Evolutionary conservation across 768 basidiomycete genomes (phyloP).

Genomic region (Strobilomyces confusus): DNA sequence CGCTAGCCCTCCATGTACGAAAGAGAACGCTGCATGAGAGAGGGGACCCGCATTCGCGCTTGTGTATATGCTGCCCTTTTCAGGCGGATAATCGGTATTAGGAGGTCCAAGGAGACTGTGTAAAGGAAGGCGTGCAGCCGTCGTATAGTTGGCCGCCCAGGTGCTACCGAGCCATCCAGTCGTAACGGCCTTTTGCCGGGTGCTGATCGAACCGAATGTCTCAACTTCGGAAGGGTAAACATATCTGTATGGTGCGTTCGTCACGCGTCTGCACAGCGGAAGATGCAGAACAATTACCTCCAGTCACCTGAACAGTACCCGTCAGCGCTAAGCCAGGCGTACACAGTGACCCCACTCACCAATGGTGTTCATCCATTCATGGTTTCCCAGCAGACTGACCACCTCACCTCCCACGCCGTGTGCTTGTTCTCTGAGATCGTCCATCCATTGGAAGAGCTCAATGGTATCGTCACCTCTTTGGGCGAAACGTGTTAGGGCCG

Average conservation of each 20-base stretch:
- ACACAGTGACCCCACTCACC: slow-evolving; percentile 37
- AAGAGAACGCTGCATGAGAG: slow-evolving; percentile 80
- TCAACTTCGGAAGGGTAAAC: slow-evolving; percentile 78
- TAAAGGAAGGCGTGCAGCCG: slow-evolving; percentile 75
- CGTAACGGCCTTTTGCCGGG: slow-evolving; percentile 70
- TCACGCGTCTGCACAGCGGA: slow-evolving; percentile 2
- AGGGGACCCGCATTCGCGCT: slow-evolving; percentile 43
- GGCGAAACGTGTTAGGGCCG: slow-evolving; percentile 1
- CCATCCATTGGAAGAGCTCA: slow-evolving; percentile 80
- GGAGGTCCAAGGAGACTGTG: slow-evolving; percentile 66
- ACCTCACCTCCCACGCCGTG: slow-evolving; percentile 63
- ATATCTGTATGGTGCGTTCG: slow-evolving; percentile 49
- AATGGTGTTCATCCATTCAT: slow-evolving; percentile 93
- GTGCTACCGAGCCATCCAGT: slow-evolving; percentile 74
- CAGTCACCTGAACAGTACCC: slow-evolving; percentile 61
- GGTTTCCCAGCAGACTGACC: slow-evolving; percentile 83
- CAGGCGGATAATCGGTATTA: slow-evolving; percentile 56
- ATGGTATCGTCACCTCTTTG: slow-evolving; percentile 87
- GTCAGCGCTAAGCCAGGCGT: slow-evolving; percentile 6
- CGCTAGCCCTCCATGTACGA: slow-evolving; percentile 90
- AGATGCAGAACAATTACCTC: slow-evolving; percentile 47
- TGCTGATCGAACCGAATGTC: slow-evolving; percentile 70
- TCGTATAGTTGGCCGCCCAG: slow-evolving; percentile 85
- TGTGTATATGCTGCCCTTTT: slow-evolving; percentile 26
- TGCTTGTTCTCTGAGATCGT: slow-evolving; percentile 75